Conservation (phyloP, 495 filamentous ascomycete species). For the Tetracladium marchalianum region DNA sequence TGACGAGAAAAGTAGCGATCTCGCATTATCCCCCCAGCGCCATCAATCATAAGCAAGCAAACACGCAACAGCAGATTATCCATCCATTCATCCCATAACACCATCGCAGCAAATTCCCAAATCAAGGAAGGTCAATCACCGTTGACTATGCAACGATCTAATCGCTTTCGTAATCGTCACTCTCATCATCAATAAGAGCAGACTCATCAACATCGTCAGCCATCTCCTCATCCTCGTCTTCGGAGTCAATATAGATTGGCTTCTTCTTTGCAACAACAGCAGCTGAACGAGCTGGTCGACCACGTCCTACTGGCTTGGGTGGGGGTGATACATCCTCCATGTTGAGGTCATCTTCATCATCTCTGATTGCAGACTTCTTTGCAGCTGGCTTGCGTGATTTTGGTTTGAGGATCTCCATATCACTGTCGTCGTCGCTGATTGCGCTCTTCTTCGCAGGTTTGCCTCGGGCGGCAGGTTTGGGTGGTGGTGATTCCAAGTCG, state of each 20-base stretch:
- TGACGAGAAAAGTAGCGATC: no score
- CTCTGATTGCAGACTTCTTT: neutral
- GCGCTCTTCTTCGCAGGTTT: neutral
- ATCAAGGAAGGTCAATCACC: no score
- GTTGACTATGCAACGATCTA: neutral
- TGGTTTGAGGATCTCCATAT: no score
- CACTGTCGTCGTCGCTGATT: neutral
- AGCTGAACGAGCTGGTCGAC: constrained; percentile 35
- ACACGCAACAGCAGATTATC: no score
- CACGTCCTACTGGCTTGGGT: constrained; percentile 15
- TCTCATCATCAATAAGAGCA: constrained; percentile 25
- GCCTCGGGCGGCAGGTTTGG: neutral
- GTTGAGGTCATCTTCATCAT: neutral
- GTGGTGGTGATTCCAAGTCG: constrained; percentile 13
- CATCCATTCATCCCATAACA: no score
- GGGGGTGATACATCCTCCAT: neutral
- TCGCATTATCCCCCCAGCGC: no score
- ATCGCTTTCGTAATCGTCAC: constrained; percentile 20
- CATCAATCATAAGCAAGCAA: no score
- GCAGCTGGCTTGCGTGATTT: neutral
- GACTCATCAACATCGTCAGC: constrained; percentile 33
- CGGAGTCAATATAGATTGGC: constrained; percentile 17
- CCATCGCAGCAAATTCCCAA: no score
- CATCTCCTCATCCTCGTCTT: constrained; percentile 27
- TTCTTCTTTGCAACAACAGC: constrained; percentile 20